Conservation (phyloP, 1,284 basidiomycete species). For the Sparassis latifolia region DNA sequence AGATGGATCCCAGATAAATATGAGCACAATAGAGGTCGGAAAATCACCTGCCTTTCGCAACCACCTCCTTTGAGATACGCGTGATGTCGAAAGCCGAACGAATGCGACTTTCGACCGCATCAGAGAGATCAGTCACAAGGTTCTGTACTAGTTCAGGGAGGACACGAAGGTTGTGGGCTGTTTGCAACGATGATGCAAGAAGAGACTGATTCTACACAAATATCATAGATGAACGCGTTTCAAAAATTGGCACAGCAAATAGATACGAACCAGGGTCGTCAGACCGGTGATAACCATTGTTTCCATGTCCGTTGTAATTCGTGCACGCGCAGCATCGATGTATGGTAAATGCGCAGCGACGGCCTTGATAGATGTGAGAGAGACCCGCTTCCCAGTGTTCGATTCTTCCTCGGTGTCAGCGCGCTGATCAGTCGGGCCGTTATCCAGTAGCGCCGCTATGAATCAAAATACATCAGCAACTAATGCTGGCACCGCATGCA, state of each 20-base stretch:
- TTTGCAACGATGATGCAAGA: constrained; percentile 88
- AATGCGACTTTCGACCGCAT: constrained; percentile 79
- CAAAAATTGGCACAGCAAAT: background rate
- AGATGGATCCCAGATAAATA: background rate
- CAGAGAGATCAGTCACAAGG: constrained; percentile 76
- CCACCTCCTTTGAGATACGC: constrained; percentile 78
- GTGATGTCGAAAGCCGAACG: constrained; percentile 80
- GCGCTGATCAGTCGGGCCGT: constrained; percentile 1
- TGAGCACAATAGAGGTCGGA: background rate
- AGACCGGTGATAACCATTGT: constrained; percentile 78
- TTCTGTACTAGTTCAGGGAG: constrained; percentile 80
- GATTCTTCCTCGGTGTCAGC: background rate
- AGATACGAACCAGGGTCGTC: constrained; percentile 53
- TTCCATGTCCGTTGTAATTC: constrained; percentile 82
- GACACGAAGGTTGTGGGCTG: constrained; percentile 86
- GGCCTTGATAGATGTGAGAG: constrained; percentile 65
- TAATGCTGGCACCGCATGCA: background rate
- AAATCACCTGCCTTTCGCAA: constrained; percentile 56
- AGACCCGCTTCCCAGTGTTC: constrained; percentile 11
- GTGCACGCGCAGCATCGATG: constrained; percentile 63
- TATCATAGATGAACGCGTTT: background rate
- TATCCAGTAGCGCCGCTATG: constrained; percentile 19
- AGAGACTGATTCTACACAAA: constrained; percentile 73
- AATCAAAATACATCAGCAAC: background rate
- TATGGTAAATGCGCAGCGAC: constrained; percentile 65